Evolutionary conservation across 1,284 basidiomycete species (phyloP).

Genomic region (Schizophyllum amplum): DNA sequence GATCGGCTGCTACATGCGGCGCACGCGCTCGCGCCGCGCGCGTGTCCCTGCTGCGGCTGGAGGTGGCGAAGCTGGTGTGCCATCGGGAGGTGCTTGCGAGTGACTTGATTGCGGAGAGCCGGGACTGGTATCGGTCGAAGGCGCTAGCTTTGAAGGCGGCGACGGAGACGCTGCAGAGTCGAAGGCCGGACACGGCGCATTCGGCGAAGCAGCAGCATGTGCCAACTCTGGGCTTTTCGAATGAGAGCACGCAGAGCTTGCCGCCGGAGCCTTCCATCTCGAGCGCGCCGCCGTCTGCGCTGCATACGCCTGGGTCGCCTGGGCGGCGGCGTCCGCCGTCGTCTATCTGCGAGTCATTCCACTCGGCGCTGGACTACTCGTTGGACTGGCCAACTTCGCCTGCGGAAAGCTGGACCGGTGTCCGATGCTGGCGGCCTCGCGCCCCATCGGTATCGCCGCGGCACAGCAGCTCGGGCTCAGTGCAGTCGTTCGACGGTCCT

Average conservation of each 20-base stretch:
- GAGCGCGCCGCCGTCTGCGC: slow-evolving; percentile 14
- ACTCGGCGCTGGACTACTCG: slow-evolving; percentile 54
- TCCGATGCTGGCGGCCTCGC: slow-evolving; percentile 20
- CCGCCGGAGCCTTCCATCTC: slow-evolving; percentile 9
- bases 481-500: slow-evolving; percentile 18
- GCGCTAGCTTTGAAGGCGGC: slow-evolving; percentile 66
- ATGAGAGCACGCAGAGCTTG: slow-evolving; percentile 22
- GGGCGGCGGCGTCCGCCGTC: slow-evolving; percentile 33
- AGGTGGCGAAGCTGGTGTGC: slow-evolving; percentile 66
- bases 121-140: slow-evolving; percentile 62
- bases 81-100: slow-evolving; percentile 68
- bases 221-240: slow-evolving; percentile 35
- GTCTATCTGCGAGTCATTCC: slow-evolving; percentile 52
- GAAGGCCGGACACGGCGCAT: slow-evolving; percentile 8
- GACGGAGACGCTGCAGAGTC: slow-evolving; percentile 52
- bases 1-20: slow-evolving; percentile 63
- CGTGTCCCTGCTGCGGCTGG: slow-evolving; percentile 62
- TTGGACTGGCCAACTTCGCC: slow-evolving; percentile 36
- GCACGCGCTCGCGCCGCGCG: slow-evolving; percentile 58
- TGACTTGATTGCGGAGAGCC: slow-evolving; percentile 69
- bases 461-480: slow-evolving; percentile 24
- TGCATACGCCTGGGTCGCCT: too few species aligned
- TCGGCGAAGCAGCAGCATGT: slow-evolving; percentile 17
- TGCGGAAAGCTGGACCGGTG: slow-evolving; percentile 25
- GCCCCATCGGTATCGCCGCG: slow-evolving; percentile 31